A percentile compares a stretch with the other conserved stretches of the same genome.
Conservation (phyloP, 1,139 yeast genomes). For the Suhomyces atakaporum region DNA sequence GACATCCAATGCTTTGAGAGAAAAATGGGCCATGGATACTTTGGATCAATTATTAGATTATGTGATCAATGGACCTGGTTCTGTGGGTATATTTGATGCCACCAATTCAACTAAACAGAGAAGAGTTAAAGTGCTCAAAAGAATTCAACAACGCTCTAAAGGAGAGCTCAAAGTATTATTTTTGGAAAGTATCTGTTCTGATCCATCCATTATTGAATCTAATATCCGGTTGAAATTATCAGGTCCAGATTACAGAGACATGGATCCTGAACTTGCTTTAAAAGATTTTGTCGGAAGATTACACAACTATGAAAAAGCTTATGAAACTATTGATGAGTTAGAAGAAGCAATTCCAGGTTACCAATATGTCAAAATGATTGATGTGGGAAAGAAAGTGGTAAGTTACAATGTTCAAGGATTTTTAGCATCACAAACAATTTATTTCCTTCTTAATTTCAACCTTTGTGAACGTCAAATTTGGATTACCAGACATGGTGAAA, state of each 20-base stretch:
- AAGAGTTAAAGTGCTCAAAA: conserved; percentile 65
- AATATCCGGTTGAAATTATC: conserved; percentile 82
- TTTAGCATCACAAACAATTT: conserved; percentile 89
- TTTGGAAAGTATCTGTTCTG: conserved; percentile 85
- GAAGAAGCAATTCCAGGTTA: conserved; percentile 57
- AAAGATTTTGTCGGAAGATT: conserved; percentile 81
- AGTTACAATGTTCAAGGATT: conserved; percentile 91
- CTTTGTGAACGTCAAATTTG: conserved; percentile 89
- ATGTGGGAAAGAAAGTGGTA: conserved; percentile 91
- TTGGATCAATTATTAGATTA: conserved; percentile 81
- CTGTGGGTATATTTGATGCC: conserved; percentile 95
- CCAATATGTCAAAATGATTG: conserved; percentile 93
- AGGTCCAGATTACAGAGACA: conserved; percentile 89
- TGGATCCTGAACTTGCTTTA: conserved; percentile 81
- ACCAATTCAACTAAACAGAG: conserved; percentile 84
- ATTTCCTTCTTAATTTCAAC: conserved; percentile 86
- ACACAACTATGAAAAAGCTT: conserved; percentile 82
- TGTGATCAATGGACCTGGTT: conserved; percentile 76
- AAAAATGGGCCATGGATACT: conserved; percentile 96
- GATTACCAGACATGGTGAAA: conserved; percentile 95
- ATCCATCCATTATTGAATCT: conserved; percentile 71
- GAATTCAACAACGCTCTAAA: conserved; percentile 68
- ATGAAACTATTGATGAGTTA: conserved; percentile 82
- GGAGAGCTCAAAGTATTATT: conserved; percentile 81
- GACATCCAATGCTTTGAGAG: conserved; percentile 67